Conservation (phyloP, 2,329 filamentous ascomycete species). For the Fusarium transvaalense region DNA sequence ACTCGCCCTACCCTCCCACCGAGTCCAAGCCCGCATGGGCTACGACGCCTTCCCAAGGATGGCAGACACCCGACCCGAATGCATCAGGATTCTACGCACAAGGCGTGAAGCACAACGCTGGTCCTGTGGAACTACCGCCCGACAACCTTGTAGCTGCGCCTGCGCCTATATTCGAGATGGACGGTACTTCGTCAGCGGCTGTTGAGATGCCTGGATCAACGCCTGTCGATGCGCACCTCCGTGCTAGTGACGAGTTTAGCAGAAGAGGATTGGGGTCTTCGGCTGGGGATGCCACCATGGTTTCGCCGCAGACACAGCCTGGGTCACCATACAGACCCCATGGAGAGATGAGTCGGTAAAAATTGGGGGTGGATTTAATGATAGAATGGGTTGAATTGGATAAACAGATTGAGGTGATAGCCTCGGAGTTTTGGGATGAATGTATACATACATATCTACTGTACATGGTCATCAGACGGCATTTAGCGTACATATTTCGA, state of each 20-base stretch:
- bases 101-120: background rate
- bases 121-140: constrained; percentile 30
- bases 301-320: constrained; percentile 24
- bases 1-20: constrained; percentile 36
- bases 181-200: constrained; percentile 25
- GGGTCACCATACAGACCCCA: background rate
- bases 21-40: constrained; percentile 43
- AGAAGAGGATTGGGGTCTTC: background rate
- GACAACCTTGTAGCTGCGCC: constrained; percentile 11
- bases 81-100: constrained; percentile 20
- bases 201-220: constrained; percentile 35
- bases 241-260: background rate
- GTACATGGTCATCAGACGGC: background rate
- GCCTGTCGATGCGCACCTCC: constrained; percentile 7
- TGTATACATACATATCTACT: background rate
- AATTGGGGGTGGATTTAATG: constrained; percentile 9
- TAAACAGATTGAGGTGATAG: constrained; percentile 14
- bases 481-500: constrained; percentile 29
- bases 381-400: constrained; percentile 8
- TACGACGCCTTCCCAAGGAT: constrained; percentile 13
- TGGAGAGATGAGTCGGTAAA: background rate
- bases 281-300: background rate
- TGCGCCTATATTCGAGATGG: constrained; percentile 44
- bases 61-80: constrained; percentile 17
- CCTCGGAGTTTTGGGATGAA: constrained; percentile 34